Percentiles rank a stretch among this genome's conserved stretches.
These are phyloP conservation scores for Termitomyces sp. DNA, from an alignment of 768 basidiomycete genomes.

Conservation along the genomic window DNA sequence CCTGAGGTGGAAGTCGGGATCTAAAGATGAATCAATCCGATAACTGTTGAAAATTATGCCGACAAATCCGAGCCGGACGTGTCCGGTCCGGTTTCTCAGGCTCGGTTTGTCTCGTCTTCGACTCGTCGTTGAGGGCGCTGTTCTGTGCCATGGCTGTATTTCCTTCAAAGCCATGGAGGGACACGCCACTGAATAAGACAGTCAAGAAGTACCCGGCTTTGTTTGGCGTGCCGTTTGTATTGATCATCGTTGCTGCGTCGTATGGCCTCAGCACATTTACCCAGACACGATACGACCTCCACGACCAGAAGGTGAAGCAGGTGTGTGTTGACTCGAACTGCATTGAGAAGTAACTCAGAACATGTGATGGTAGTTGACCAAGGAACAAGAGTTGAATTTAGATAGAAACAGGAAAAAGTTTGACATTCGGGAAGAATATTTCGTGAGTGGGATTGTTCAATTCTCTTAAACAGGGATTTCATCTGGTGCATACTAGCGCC, in stretches of 20 bases:
- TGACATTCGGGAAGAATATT: constrained; percentile 95
- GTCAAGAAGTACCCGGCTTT: constrained; percentile 62
- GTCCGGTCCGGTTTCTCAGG: background rate
- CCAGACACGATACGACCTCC: constrained; percentile 87
- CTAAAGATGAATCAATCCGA: background rate
- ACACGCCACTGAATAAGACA: constrained; percentile 34
- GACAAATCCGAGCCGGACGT: constrained; percentile 7
- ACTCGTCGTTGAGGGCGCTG: constrained; percentile 2
- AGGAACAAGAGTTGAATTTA: constrained; percentile 76
- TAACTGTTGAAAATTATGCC: constrained; percentile 1
- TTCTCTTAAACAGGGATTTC: background rate
- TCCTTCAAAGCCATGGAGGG: constrained; percentile 21
- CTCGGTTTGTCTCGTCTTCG: background rate
- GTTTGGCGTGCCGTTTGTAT: constrained; percentile 86
- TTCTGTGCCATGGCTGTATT: constrained; percentile 45
- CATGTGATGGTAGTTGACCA: constrained; percentile 47
- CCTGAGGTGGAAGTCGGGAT: constrained; percentile 3
- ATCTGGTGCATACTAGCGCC: constrained; percentile 42
- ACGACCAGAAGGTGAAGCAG: constrained; percentile 74
- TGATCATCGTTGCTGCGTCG: constrained; percentile 82
- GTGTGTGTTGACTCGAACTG: constrained; percentile 30
- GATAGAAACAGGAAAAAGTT: constrained; percentile 73
- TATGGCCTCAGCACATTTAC: constrained; percentile 83
- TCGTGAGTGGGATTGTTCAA: constrained; percentile 57
- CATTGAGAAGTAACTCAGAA: background rate